Evolutionary conservation across 73 alveolate species (phyloP), one percentile per base, ranked within the genome.

Genomic region (Symbiodinium pilosum): DNA sequence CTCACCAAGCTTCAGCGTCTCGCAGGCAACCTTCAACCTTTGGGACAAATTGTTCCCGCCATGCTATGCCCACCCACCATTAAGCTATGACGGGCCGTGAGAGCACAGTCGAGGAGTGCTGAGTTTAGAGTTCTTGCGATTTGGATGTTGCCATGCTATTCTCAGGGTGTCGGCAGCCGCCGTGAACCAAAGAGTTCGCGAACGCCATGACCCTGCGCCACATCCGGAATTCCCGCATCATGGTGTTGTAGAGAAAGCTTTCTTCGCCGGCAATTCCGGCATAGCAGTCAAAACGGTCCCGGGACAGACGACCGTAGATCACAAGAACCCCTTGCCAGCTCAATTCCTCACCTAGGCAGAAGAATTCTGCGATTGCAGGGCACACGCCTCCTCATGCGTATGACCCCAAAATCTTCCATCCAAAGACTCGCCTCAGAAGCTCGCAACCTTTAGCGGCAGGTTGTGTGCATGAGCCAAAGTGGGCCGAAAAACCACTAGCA

Each of bases 131-230:
- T 51, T 51, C 68, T 51, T 51, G 68, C 68, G 4, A 30, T 54
- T 54, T n/a, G 73, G 73, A 54, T 9, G 81, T 64, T 64, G 81
- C 81, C 59, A 28, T n/a, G 81, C 1, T 64, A 64, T 28, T 64
- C 38, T 64, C 81, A 64, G 81, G 81, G 81, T 64, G 24, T 38
- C 30, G 81, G 39, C 81, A 64, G 81, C 81, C 0, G 38, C 41
- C 81, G 81, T 64, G 81, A 28, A 64, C 81, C 81, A 64, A 64
- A 64, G 81, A 24, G 81, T 64, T 64, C 81, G 81, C 81, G 81
- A 64, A 64, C 30, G 81, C 81, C 81, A 64, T 24, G 34, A 64
- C 41, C 81, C 81, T 64, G 81, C 81, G 81, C 81, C 81, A 38
- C 81, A 64, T 64, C 32, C 38, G 81, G 81, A 64, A 64, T 28